Conservation (phyloP, 108 stramenopile species). For the Tribonema minus region DNA sequence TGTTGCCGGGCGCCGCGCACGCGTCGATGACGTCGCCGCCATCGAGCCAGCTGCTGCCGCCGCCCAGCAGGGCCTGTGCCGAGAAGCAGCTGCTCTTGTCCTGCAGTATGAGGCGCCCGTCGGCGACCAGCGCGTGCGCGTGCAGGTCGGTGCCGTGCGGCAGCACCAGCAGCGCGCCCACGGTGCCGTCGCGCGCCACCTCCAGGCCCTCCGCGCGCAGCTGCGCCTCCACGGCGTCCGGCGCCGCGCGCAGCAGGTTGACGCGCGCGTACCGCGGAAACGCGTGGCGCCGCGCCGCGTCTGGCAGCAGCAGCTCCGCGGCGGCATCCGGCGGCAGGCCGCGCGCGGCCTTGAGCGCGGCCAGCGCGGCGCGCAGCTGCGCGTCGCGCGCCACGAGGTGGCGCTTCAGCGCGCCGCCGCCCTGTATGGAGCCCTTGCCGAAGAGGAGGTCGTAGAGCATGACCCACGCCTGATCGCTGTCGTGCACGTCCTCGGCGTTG, state of each 20-base stretch:
- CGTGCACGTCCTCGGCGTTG: constrained; percentile 20
- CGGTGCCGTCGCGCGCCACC: constrained; percentile 39
- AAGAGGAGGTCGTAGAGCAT: constrained; percentile 45
- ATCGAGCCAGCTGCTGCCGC: background rate
- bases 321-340: constrained; percentile 9
- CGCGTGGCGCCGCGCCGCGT: constrained; percentile 11
- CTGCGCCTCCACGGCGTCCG: constrained; percentile 2
- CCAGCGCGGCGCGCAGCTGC: constrained; percentile 1
- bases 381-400: constrained; percentile 21
- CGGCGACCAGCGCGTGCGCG: constrained; percentile 47
- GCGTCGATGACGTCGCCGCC: constrained; percentile 80
- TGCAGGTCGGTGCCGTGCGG: constrained; percentile 53
- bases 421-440: constrained; percentile 40
- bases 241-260: constrained; percentile 5
- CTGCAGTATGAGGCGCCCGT: constrained; percentile 46
- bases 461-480: constrained; percentile 25
- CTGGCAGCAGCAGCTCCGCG: constrained; percentile 27
- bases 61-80: constrained; percentile 71
- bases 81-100: constrained; percentile 95
- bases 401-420: constrained; percentile 44
- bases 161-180: constrained; percentile 48
- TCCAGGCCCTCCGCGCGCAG: constrained; percentile 17
- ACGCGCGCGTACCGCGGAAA: constrained; percentile 42
- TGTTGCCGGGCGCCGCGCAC: constrained; percentile 98
- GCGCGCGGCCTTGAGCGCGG: background rate